phyloP scores from a whole-genome alignment of 2,329 filamentous ascomycete genomes.

The Phyllosticta citribraziliensis region DNA sequence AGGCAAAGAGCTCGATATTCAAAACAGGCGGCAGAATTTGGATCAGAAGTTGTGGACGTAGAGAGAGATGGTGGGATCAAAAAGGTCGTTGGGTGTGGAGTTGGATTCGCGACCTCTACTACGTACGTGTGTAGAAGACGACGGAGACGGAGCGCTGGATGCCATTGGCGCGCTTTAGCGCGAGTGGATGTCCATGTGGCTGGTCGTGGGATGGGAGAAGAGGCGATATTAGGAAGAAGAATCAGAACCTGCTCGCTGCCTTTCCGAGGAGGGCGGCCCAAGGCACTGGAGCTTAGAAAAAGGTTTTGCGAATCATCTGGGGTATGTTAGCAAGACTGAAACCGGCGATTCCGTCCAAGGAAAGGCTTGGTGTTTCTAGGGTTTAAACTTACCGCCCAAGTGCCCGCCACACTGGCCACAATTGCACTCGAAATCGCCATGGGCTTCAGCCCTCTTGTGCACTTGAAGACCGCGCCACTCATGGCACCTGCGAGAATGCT shows the following conservation, averaged over 20 bases:
- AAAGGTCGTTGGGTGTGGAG: background rate
- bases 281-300: background rate
- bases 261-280: too few relatives aligned
- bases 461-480: slow-evolving; percentile 94
- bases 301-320: slow-evolving; percentile 5
- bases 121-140: background rate
- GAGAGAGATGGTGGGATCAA: background rate
- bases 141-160: background rate
- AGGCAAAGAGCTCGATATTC: background rate
- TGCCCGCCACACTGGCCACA: slow-evolving; percentile 73
- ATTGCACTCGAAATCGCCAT: slow-evolving; percentile 94
- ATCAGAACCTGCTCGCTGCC: background rate
- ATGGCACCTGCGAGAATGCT: slow-evolving; percentile 75
- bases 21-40: background rate
- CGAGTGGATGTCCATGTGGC: background rate
- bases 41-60: background rate
- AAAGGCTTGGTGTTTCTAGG: background rate
- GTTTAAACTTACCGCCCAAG: slow-evolving; percentile 67
- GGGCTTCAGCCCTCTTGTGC: slow-evolving; percentile 76
- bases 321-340: background rate
- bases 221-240: background rate
- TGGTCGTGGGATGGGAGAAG: background rate
- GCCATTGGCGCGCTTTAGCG: background rate
- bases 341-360: background rate
- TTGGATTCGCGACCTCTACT: background rate